Conservation (phyloP, 1,284 basidiomycete species). For the Polyporus tsugae region DNA sequence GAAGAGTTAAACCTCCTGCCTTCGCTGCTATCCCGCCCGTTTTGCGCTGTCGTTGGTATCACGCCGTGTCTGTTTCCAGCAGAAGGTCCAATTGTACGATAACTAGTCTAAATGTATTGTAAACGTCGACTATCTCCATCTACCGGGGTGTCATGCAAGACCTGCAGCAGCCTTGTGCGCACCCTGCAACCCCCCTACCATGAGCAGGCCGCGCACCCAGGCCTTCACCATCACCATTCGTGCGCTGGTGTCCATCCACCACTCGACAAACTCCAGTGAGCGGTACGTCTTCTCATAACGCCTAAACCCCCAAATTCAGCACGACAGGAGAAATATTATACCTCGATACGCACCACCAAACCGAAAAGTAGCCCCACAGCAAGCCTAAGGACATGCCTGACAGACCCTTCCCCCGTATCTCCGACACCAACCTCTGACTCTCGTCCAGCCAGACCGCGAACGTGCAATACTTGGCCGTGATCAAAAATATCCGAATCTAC, state of each 20-base stretch:
- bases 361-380: conserved; percentile 61
- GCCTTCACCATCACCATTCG: conserved; percentile 64
- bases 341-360: conserved; percentile 66
- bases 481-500: conserved; percentile 87
- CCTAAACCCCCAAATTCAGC: conserved; percentile 49
- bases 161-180: conserved; percentile 78
- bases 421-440: conserved; percentile 56
- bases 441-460: conserved; percentile 88
- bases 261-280: conserved; percentile 61
- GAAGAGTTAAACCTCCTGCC: conserved; percentile 42
- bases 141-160: conserved; percentile 45
- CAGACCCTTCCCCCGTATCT: conserved; percentile 59
- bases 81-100: conserved; percentile 17
- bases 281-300: conserved; percentile 62
- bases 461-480: conserved; percentile 92
- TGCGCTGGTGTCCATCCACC: conserved; percentile 74
- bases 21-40: too few species aligned
- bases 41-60: neutral
- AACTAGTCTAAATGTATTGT: conserved; percentile 26
- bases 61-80: neutral
- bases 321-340: conserved; percentile 5
- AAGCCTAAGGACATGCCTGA: conserved; percentile 53
- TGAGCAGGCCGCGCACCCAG: conserved; percentile 71
- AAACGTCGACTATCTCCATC: neutral
- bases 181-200: conserved; percentile 63